These are phyloP conservation scores for Lathyrus oleraceus DNA, from an alignment of 306 rosid species.

Conservation along the genomic window DNA sequence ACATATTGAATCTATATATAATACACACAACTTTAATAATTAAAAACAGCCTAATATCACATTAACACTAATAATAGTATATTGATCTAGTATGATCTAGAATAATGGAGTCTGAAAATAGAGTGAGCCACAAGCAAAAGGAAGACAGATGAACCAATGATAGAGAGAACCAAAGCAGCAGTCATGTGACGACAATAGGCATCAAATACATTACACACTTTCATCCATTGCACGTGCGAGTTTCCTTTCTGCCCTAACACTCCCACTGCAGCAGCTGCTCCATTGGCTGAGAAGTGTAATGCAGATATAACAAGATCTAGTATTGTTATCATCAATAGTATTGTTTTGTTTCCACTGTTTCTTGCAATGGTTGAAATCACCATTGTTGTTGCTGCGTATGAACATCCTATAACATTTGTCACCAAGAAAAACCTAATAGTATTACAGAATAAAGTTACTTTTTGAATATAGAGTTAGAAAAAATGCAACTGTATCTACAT, in stretches of 20 bases:
- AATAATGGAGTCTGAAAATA: conserved; percentile 40
- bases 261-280: conserved; percentile 60
- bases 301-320: conserved; percentile 49
- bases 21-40: background rate
- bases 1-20: conserved; percentile 1
- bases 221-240: conserved; percentile 63
- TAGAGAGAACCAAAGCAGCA: conserved; percentile 50
- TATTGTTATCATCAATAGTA: conserved; percentile 25
- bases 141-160: conserved; percentile 45
- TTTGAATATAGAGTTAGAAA: background rate
- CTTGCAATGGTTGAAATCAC: conserved; percentile 26
- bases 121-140: conserved; percentile 50
- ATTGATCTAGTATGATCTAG: conserved; percentile 25
- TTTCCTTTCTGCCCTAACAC: conserved; percentile 51
- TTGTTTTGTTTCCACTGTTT: conserved; percentile 25
- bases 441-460: background rate
- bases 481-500: no score
- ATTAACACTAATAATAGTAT: background rate
- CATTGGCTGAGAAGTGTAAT: conserved; percentile 57
- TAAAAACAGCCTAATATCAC: background rate
- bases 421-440: conserved; percentile 63
- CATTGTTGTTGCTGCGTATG: conserved; percentile 53
- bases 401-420: conserved; percentile 59
- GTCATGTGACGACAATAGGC: conserved; percentile 54
- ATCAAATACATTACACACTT: conserved; percentile 53